Conservation (phyloP, 768 basidiomycete genomes). For the Artomyces pyxidatus region DNA sequence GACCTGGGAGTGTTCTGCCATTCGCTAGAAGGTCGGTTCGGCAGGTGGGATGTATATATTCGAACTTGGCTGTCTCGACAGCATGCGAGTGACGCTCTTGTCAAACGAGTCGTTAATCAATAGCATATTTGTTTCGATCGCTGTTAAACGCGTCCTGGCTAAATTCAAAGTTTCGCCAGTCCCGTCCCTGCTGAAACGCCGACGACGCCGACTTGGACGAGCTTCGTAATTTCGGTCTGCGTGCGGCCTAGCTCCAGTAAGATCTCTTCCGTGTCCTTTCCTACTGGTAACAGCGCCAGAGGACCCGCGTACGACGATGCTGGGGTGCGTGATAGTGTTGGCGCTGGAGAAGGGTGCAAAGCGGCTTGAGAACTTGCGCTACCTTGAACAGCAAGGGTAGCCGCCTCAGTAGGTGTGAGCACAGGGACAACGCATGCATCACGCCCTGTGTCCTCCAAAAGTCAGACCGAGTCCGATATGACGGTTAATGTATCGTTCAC, state of each 20-base stretch:
- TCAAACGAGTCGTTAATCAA: too few species aligned
- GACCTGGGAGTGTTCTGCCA: too few species aligned
- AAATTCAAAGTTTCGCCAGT: not conserved
- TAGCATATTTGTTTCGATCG: too few species aligned
- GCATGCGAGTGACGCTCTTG: too few species aligned
- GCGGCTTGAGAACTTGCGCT: constrained; percentile 9
- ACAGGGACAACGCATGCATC: constrained; percentile 72
- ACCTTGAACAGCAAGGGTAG: constrained; percentile 24
- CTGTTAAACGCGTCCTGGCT: too few species aligned
- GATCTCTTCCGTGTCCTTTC: constrained; percentile 46
- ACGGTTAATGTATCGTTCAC: constrained; percentile 27
- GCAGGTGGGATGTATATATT: too few species aligned
- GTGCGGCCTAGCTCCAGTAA: constrained; percentile 44
- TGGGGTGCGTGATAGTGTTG: constrained; percentile 31
- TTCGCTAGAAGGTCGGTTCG: too few species aligned
- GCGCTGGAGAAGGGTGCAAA: constrained; percentile 44
- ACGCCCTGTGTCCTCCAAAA: constrained; percentile 34
- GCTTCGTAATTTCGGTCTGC: constrained; percentile 28
- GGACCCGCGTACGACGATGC: constrained; percentile 10
- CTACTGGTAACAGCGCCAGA: constrained; percentile 32
- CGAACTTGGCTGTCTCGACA: too few species aligned
- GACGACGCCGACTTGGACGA: constrained; percentile 36
- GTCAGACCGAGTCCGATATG: not conserved
- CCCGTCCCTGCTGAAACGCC: not conserved
- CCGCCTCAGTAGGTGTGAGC: constrained; percentile 55